These are phyloP conservation scores for Protea cynaroides DNA, from an alignment of 164 flowering plant genomes.

Conservation along the genomic window DNA sequence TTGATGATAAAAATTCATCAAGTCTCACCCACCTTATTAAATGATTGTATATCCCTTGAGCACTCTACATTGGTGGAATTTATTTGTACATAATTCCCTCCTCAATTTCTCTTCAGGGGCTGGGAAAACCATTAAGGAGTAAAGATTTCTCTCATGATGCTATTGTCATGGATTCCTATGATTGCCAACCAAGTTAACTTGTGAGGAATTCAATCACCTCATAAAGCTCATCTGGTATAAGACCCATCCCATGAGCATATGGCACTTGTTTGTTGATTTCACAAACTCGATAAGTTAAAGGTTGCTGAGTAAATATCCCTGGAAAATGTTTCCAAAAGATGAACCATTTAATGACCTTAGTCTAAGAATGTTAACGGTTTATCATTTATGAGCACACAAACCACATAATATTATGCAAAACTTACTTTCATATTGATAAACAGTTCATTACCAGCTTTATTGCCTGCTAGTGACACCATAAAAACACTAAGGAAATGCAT, in stretches of 20 bases:
- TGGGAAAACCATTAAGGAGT: background rate
- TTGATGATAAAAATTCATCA: too few species aligned
- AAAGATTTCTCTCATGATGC: background rate
- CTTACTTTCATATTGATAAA: background rate
- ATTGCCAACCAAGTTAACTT: too few species aligned
- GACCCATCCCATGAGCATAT: conserved; percentile 37
- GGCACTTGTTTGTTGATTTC: conserved; percentile 23
- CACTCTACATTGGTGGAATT: conserved; percentile 18
- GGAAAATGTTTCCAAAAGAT: background rate
- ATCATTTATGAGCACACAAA: too few species aligned
- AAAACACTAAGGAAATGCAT: too few species aligned
- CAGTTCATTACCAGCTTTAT: background rate
- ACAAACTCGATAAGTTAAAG: conserved; percentile 20
- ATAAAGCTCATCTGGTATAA: conserved; percentile 45
- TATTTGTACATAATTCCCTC: conserved; percentile 23
- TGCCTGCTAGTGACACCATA: background rate
- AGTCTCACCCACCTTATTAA: conserved; percentile 11
- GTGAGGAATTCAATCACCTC: conserved; percentile 25
- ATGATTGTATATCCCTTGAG: conserved; percentile 11
- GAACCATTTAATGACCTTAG: too few species aligned
- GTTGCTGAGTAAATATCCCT: conserved; percentile 53
- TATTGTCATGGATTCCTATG: too few species aligned
- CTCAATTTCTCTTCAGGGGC: conserved; percentile 26
- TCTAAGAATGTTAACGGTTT: too few species aligned
- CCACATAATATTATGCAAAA: background rate